These are phyloP conservation scores for Roridomyces roridus DNA, from an alignment of 768 basidiomycete genomes.

Conservation along the genomic window DNA sequence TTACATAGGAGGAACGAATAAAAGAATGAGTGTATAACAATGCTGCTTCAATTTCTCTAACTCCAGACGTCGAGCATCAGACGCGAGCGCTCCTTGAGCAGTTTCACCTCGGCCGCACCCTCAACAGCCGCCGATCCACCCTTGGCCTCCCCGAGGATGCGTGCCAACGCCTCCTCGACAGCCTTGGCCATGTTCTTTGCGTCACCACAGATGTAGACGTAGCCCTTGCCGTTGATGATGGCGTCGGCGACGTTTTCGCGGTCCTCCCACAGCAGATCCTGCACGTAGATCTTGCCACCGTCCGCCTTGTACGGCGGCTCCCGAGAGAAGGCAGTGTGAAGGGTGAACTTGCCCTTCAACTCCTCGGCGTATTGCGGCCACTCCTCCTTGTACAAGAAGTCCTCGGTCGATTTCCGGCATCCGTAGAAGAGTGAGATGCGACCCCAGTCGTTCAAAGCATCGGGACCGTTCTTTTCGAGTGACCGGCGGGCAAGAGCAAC, in stretches of 20 bases:
- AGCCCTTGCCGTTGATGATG: constrained; percentile 94
- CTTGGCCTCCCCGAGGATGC: constrained; percentile 91
- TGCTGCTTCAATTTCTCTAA: constrained; percentile 46
- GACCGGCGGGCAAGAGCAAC: constrained; percentile 94
- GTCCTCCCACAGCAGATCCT: constrained; percentile 93
- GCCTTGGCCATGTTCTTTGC: constrained; percentile 96
- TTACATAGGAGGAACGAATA: constrained; percentile 17
- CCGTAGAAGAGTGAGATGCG: constrained; percentile 95
- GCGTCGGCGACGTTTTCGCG: constrained; percentile 83
- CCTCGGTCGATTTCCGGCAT: constrained; percentile 86
- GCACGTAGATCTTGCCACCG: constrained; percentile 98
- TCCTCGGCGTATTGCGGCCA: constrained; percentile 90
- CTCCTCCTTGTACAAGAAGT: constrained; percentile 94
- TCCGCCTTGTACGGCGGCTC: constrained; percentile 86
- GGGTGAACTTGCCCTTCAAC: constrained; percentile 88
- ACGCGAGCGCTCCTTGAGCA: constrained; percentile 92
- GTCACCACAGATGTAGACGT: constrained; percentile 96
- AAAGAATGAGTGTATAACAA: constrained; percentile 15
- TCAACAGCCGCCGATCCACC: constrained; percentile 88
- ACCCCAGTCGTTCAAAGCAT: constrained; percentile 96
- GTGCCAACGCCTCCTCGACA: constrained; percentile 88
- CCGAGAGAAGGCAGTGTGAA: constrained; percentile 92
- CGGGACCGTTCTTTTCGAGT: constrained; percentile 92
- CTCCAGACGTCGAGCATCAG: constrained; percentile 92
- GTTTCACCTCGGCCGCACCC: constrained; percentile 89